These are phyloP conservation scores for Earliella scabrosa DNA, from an alignment of 1,284 basidiomycete species.

Conservation along the genomic window DNA sequence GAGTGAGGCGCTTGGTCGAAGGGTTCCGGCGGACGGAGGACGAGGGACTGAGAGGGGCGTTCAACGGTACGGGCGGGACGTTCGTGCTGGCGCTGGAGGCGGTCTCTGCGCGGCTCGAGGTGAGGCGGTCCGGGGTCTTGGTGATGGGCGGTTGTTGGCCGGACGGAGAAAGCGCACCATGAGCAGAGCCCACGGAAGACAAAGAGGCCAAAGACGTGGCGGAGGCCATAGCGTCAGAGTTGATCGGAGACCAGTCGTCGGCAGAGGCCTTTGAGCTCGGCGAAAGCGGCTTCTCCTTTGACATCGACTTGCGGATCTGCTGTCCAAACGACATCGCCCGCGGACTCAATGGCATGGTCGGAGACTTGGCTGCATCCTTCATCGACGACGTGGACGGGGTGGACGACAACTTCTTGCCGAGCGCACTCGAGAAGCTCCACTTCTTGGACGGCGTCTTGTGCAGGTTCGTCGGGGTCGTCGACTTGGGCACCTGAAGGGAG, in stretches of 20 bases:
- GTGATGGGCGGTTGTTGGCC: slow-evolving; percentile 33
- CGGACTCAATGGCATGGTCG: slow-evolving; percentile 63
- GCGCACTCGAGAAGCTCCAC: slow-evolving; percentile 92
- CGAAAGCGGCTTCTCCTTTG: slow-evolving; percentile 62
- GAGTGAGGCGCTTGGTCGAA: slow-evolving; percentile 85
- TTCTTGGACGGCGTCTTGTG: slow-evolving; percentile 87
- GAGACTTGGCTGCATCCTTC: slow-evolving; percentile 48
- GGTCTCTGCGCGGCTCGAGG: slow-evolving; percentile 67
- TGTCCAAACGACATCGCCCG: slow-evolving; percentile 65
- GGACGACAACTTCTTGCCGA: slow-evolving; percentile 80
- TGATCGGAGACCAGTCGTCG: slow-evolving; percentile 66
- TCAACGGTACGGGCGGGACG: slow-evolving; percentile 51
- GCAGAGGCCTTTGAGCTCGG: slow-evolving; percentile 44
- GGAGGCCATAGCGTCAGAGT: slow-evolving; percentile 75
- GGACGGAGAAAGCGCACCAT: slow-evolving; percentile 44
- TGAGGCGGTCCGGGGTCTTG: slow-evolving; percentile 62
- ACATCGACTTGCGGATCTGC: slow-evolving; percentile 65
- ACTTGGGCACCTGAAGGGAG: slow-evolving; percentile 36
- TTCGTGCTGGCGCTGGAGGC: slow-evolving; percentile 74
- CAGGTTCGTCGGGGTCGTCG: slow-evolving; percentile 36
- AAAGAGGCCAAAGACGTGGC: slow-evolving; percentile 74
- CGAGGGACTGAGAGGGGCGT: slow-evolving; percentile 70
- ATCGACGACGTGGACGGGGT: slow-evolving; percentile 66
- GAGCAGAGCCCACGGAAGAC: slow-evolving; percentile 72
- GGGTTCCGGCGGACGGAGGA: slow-evolving; percentile 67